These are phyloP conservation scores for Pontederia crassipes DNA, from an alignment of 176 grass and related monocot species.

Conservation along the genomic window DNA sequence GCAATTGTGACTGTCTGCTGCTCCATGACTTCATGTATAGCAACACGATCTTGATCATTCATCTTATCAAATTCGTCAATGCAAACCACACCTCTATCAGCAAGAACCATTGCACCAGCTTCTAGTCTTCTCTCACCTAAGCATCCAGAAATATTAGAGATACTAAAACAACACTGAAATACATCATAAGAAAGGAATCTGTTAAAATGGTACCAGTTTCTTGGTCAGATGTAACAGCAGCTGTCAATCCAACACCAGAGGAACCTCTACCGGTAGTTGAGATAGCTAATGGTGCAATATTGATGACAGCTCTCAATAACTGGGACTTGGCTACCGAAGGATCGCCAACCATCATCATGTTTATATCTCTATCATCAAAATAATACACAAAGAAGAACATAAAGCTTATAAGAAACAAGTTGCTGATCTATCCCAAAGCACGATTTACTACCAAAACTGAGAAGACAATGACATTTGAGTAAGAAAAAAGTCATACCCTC, in stretches of 20 bases:
- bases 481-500: slow-evolving; percentile 47
- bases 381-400: slow-evolving; percentile 6
- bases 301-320: slow-evolving; percentile 91
- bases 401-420: background rate
- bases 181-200: background rate
- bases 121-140: slow-evolving; percentile 96
- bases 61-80: slow-evolving; percentile 99
- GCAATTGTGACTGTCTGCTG: slow-evolving; percentile 97
- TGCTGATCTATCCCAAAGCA: background rate
- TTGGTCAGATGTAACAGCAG: slow-evolving; percentile 90
- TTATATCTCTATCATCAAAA: slow-evolving; percentile 68
- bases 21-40: slow-evolving; percentile 99
- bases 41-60: slow-evolving; percentile 94
- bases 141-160: slow-evolving; percentile 8
- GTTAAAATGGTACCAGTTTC: slow-evolving; percentile 58
- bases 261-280: slow-evolving; percentile 94
- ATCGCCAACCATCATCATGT: slow-evolving; percentile 99
- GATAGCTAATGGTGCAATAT: slow-evolving; percentile 86
- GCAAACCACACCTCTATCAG: slow-evolving; percentile 86
- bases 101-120: slow-evolving; percentile 99
- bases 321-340: slow-evolving; percentile 98
- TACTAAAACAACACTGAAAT: background rate
- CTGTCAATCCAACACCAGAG: slow-evolving; percentile 95
- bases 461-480: background rate
- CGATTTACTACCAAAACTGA: background rate